phyloP scores from a whole-genome alignment of 1,284 basidiomycete species.

The Malassezia sympodialis region DNA sequence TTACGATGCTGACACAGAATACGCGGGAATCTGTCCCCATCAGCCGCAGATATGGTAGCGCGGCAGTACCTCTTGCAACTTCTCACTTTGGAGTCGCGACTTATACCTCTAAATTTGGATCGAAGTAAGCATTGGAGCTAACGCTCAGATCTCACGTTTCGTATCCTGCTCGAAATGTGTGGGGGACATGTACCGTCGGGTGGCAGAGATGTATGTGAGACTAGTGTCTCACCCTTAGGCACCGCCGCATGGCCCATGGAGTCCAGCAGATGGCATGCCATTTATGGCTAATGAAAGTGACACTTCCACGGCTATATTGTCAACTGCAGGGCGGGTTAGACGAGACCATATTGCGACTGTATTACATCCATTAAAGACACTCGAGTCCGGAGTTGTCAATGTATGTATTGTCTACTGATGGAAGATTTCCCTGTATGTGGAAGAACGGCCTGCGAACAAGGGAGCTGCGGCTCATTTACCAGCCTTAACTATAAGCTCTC shows the following conservation, averaged over 20 bases:
- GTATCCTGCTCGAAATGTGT: conserved; percentile 4
- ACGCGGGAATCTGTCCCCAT: conserved; percentile 5
- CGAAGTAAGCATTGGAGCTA: background rate
- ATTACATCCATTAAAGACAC: conserved; percentile 11
- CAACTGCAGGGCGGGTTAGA: background rate
- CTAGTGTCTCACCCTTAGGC: background rate
- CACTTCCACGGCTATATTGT: background rate
- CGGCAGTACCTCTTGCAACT: conserved; percentile 10
- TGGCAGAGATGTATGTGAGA: background rate
- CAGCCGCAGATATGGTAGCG: background rate
- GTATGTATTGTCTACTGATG: background rate
- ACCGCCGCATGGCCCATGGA: conserved; percentile 6
- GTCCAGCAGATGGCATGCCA: conserved; percentile 1
- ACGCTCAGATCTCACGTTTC: conserved; percentile 10
- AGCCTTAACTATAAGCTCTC: background rate
- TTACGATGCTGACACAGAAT: conserved; percentile 3
- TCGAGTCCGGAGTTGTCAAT: conserved; percentile 15
- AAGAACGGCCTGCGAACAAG: background rate
- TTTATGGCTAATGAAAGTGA: background rate
- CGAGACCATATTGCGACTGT: background rate
- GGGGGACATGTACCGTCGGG: conserved; percentile 1
- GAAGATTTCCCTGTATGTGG: conserved; percentile 6
- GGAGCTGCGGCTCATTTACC: background rate
- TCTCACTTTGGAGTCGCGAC: conserved; percentile 3
- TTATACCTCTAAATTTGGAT: background rate